Percentiles rank a stretch among this genome's conserved stretches.
Evolutionary conservation across 805 yeast genomes (phyloP).

Genomic region (Torulaspora indica): DNA sequence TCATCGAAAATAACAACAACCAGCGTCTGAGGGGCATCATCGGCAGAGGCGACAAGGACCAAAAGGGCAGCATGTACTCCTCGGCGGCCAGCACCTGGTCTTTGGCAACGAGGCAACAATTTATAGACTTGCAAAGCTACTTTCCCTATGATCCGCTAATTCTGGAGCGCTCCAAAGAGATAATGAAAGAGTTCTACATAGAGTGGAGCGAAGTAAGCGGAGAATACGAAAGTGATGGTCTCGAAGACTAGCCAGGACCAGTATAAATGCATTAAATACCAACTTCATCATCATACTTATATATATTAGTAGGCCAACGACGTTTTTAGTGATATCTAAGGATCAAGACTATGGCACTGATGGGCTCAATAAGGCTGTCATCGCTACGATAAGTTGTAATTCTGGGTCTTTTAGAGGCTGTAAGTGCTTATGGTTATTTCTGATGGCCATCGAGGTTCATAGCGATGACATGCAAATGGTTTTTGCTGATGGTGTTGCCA

Average conservation of each 20-base stretch:
- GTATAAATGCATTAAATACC: conserved; percentile 1
- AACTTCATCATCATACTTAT: neutral
- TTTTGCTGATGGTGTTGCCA: conserved; percentile 4
- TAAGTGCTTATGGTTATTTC: neutral
- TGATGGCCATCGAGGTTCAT: conserved; percentile 3
- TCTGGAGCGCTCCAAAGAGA: conserved; percentile 53
- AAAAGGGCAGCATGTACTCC: conserved; percentile 15
- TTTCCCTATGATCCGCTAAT: conserved; percentile 94
- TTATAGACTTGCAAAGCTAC: conserved; percentile 85
- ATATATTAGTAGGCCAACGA: too few relatives aligned
- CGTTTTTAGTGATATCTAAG: neutral
- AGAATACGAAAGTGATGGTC: conserved; percentile 48
- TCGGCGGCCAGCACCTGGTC: conserved; percentile 36
- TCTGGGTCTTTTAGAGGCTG: neutral
- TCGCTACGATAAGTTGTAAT: neutral
- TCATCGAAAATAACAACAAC: conserved; percentile 80
- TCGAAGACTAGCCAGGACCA: conserved; percentile 33
- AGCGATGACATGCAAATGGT: conserved; percentile 1
- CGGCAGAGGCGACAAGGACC: conserved; percentile 30
- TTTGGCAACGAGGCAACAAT: conserved; percentile 67
- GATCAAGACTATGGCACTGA: neutral
- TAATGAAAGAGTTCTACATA: conserved; percentile 55
- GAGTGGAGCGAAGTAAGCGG: conserved; percentile 82
- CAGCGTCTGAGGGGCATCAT: conserved; percentile 43
- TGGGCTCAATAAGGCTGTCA: neutral